phyloP scores from a whole-genome alignment of 2,329 filamentous ascomycete genomes.

The Colletotrichum scovillei region DNA sequence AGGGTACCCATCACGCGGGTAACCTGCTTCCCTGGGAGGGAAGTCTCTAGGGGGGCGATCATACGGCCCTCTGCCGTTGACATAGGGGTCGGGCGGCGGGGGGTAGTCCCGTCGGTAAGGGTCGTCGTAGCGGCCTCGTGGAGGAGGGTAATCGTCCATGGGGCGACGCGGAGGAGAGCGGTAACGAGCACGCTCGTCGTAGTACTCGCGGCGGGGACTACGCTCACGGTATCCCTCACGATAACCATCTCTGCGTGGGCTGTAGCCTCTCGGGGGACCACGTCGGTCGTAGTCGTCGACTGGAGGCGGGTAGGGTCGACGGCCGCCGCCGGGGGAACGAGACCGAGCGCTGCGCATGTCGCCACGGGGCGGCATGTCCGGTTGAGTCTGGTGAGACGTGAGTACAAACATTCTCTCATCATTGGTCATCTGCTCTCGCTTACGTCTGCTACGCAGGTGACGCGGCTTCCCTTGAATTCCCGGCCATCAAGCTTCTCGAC shows the following conservation, averaged over 20 bases:
- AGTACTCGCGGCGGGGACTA: conserved; percentile 87
- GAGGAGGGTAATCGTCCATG: conserved; percentile 80
- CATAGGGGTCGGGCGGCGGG: conserved; percentile 72
- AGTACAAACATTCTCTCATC: conserved; percentile 11
- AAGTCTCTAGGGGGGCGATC: conserved; percentile 64
- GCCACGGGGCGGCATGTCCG: conserved; percentile 77
- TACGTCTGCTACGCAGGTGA: conserved; percentile 91
- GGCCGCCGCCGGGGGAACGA: conserved; percentile 72
- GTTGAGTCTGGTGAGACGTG: conserved; percentile 71
- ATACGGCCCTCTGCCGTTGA: conserved; percentile 63
- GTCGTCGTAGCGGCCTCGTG: conserved; percentile 78
- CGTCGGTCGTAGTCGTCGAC: conserved; percentile 87
- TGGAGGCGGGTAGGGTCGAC: conserved; percentile 75
- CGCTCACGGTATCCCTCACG: conserved; percentile 88
- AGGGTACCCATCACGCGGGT: conserved; percentile 56
- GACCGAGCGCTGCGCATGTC: conserved; percentile 79
- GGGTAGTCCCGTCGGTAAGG: conserved; percentile 79
- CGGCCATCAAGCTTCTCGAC: conserved; percentile 94
- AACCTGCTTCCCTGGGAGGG: conserved; percentile 61
- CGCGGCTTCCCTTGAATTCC: conserved; percentile 91
- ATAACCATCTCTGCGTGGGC: conserved; percentile 75
- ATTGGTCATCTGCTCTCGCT: conserved; percentile 47
- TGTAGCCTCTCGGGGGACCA: conserved; percentile 84
- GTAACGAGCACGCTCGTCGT: conserved; percentile 84
- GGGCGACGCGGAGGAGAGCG: conserved; percentile 84